Evolutionary conservation across 305 asterid genomes (phyloP), one percentile per base, ranked within the genome.

Genomic region (Fraxinus platypoda): DNA sequence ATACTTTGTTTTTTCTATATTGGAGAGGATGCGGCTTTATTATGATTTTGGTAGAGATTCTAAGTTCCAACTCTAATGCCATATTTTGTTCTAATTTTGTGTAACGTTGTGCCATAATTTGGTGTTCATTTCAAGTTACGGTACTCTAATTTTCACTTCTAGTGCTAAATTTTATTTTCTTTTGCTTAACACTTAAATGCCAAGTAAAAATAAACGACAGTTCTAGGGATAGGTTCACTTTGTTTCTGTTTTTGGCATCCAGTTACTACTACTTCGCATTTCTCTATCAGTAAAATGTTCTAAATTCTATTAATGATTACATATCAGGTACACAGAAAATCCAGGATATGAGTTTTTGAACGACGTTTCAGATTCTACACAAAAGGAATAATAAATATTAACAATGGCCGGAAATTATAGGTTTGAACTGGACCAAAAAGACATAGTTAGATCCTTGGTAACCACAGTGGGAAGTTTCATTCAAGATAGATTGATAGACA

Each of bases 341-440:
- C 19, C 19, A 31, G 25, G 73, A 23, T n/a, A 78, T 57, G 85
- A 72, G 52, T 37, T 54, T 11, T 31, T 87, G 90, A 80, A 41
- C 75, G 37, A 75, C 9, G 17, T 37, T 75, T 78, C 79, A 25
- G 57, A 25, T 23, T 75, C 68, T 71, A 25, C 21, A 17, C 57
- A 37, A 75, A 35, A 62, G 81, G 59, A 38, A 25, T 21, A 78
- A 30, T 26, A 25, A 30, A 72, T 21, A 37, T 46, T 13, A 31
- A 80, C 49, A 59, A 89, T 90, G 94, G 85, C 83, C 68, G 91
- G 93, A 74, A 88, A 87, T 76, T 88, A 87, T 35, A 82, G 90
- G 82, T 87, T 88, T 35, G 91, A 88, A 82, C 88, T 91, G 94
- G 98, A 94, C 72, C 91, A 90, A 26, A 83, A 87, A 12, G 95